Percentiles rank a stretch among this genome's conserved stretches.
Conservation (phyloP, 78 protist genomes). For the Polysphondylium violaceum region DNA sequence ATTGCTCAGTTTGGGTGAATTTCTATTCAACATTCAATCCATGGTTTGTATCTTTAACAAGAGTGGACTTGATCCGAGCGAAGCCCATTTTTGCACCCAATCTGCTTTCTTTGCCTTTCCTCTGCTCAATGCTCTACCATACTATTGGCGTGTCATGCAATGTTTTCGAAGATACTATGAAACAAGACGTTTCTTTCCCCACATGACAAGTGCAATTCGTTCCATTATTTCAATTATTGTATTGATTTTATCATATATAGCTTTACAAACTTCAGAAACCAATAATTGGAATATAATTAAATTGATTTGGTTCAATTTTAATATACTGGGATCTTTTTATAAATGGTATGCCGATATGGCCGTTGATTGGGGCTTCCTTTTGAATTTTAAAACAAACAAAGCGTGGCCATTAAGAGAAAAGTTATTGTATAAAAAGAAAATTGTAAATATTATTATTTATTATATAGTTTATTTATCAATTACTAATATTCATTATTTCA, state of each 20-base stretch:
- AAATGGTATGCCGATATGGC: constrained; percentile 69
- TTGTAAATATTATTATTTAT: constrained; percentile 19
- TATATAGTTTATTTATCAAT: background rate
- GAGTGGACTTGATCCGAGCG: constrained; percentile 16
- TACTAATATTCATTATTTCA: background rate
- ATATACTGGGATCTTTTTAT: constrained; percentile 51
- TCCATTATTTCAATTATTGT: constrained; percentile 46
- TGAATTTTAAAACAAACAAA: background rate
- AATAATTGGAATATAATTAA: constrained; percentile 20
- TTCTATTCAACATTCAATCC: constrained; percentile 71
- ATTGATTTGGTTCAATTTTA: constrained; percentile 30
- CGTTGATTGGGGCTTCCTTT: constrained; percentile 71
- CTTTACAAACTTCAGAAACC: constrained; percentile 4
- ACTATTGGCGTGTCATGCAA: constrained; percentile 60
- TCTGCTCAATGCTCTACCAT: constrained; percentile 33
- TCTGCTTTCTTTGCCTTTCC: constrained; percentile 51
- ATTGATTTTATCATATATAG: constrained; percentile 32
- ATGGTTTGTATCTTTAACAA: constrained; percentile 72
- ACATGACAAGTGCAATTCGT: constrained; percentile 69
- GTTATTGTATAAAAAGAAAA: constrained; percentile 24
- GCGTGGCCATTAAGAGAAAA: constrained; percentile 59
- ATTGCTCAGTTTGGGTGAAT: constrained; percentile 40
- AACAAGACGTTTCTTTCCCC: constrained; percentile 67
- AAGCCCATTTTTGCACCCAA: constrained; percentile 17
- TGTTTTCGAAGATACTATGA: constrained; percentile 75